Base-by-base conservation (phyloP, 1,284 basidiomycete genomes). In the Ustilago esculenta region DNA sequence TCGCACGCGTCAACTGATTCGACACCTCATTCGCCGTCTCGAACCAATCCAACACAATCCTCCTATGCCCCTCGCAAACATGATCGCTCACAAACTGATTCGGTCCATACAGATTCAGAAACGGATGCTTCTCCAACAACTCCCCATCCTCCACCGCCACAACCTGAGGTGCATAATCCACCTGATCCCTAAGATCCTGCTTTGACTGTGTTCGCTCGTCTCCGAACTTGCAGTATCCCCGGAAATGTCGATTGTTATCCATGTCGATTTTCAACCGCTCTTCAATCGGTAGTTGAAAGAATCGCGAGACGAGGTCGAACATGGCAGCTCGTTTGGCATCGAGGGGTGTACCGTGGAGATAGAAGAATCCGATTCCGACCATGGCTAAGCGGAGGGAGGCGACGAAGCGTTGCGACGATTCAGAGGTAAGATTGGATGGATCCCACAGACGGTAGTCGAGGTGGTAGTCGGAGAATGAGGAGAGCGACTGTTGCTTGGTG, bases 351-450 rank as follows among this genome's bases (percentile, higher is more conserved):
- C 57, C 44, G 46, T 57, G 55, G 14, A 77, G 71, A 50, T 76
- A 74, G 50, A 77, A 77, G 63, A 77, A 75, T 23, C 75, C 75
- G 15, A 73, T 51, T 5, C 73, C 75, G 3, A 71, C 59, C 59
- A 73, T 66, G 35, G 66, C 59, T 3, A 36, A 27, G 15, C 72
- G 61, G 5, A 76, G 67, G 0, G 52, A 44, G 15, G 55, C 27
- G 42, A 73, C 51, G 48, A 76, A 76, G 14, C 37, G 52, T 3
- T 37, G 58, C 0, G 63, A 66, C 1, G 51, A 44, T 15, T 34
- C 21, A 1, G 57, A 61, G 20, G 30, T 35, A 0, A 58, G 63
- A 2, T 41, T 17, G 21, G 44, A 3, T 2, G 63, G 43, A 0
- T 63, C 18, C 68, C 68, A 71, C 14, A 60, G 57, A 0, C 45